Percentiles rank a stretch among this genome's conserved stretches.
These are phyloP conservation scores for Ophiosphaerella herpotricha DNA, from an alignment of 2,329 filamentous ascomycete genomes.

Conservation along the genomic window DNA sequence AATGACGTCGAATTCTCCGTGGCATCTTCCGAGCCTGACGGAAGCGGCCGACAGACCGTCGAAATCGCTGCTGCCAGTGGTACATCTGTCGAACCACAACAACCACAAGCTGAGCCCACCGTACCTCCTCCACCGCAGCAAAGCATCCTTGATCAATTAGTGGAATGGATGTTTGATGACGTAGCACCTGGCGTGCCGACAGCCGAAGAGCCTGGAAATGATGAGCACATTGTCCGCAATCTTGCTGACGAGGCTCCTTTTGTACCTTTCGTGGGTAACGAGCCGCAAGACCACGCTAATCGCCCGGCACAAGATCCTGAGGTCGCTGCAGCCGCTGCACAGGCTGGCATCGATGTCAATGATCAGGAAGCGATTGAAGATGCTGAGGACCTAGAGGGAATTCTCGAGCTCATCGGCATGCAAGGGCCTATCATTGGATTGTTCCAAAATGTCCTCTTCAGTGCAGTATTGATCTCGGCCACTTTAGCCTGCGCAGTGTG, in stretches of 20 bases:
- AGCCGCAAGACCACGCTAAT: constrained; percentile 30
- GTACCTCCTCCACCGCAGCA: constrained; percentile 17
- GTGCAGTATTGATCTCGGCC: constrained; percentile 81
- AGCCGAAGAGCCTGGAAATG: constrained; percentile 48
- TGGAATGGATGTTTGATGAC: constrained; percentile 57
- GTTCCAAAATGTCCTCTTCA: constrained; percentile 94
- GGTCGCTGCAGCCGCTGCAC: constrained; percentile 66
- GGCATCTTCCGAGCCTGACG: constrained; percentile 2
- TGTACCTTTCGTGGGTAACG: constrained; percentile 56
- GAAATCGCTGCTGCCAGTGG: constrained; percentile 8
- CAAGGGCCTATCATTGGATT: constrained; percentile 87
- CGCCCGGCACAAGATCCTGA: constrained; percentile 56
- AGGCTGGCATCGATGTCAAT: constrained; percentile 69
- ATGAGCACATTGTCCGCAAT: constrained; percentile 65
- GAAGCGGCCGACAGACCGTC: background rate
- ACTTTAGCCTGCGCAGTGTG: constrained; percentile 87
- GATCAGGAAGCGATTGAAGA: constrained; percentile 75
- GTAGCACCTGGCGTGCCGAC: constrained; percentile 40
- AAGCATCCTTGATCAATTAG: constrained; percentile 35
- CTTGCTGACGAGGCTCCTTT: constrained; percentile 65
- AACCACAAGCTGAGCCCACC: constrained; percentile 4
- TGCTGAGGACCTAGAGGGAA: constrained; percentile 92
- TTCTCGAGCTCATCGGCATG: constrained; percentile 96
- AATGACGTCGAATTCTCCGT: background rate
- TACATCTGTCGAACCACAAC: constrained; percentile 5